These are phyloP conservation scores for Emergomyces pasteurianus DNA, from an alignment of 2,329 filamentous ascomycete species.

Conservation along the genomic window DNA sequence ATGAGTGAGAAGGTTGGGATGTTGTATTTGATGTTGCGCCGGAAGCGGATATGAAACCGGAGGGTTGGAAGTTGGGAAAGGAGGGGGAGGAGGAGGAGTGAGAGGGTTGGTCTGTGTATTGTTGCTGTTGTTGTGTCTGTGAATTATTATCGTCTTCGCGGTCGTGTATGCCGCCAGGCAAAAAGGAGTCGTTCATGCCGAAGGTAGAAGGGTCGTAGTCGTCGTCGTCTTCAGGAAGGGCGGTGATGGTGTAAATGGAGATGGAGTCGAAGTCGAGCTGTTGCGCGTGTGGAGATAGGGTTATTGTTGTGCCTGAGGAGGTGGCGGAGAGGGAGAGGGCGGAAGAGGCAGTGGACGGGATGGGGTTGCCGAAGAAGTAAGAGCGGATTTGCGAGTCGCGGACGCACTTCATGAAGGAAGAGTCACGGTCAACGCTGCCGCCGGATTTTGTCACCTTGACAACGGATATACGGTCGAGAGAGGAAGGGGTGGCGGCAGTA, in stretches of 20 bases:
- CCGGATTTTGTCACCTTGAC: conserved; percentile 74
- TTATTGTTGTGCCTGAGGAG: conserved; percentile 43
- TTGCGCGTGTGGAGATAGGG: conserved; percentile 77
- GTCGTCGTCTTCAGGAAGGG: conserved; percentile 36
- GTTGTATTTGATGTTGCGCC: conserved; percentile 16
- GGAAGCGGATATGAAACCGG: conserved; percentile 18
- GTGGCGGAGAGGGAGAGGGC: conserved; percentile 24
- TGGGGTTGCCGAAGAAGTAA: conserved; percentile 79
- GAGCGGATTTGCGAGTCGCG: conserved; percentile 70
- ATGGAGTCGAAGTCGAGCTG: conserved; percentile 66
- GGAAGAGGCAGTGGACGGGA: conserved; percentile 26
- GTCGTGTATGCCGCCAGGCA: conserved; percentile 20
- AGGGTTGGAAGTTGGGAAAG: conserved; percentile 15
- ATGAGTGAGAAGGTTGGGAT: conserved; percentile 14
- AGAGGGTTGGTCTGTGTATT: neutral
- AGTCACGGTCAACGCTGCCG: conserved; percentile 67
- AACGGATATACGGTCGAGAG: conserved; percentile 60
- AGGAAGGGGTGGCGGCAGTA: conserved; percentile 26
- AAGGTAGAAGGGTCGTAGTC: conserved; percentile 26
- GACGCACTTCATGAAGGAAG: conserved; percentile 58
- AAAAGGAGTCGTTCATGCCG: conserved; percentile 22
- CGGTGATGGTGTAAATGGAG: conserved; percentile 56
- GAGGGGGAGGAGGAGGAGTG: conserved; percentile 9
- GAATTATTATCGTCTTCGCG: conserved; percentile 15
- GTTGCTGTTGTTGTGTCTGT: conserved; percentile 5